A percentile compares a stretch with the other conserved stretches of the same genome.
Evolutionary conservation across 192 early-diverging fungal genomes (phyloP).

Genomic region (Rhizophagus sp.): DNA sequence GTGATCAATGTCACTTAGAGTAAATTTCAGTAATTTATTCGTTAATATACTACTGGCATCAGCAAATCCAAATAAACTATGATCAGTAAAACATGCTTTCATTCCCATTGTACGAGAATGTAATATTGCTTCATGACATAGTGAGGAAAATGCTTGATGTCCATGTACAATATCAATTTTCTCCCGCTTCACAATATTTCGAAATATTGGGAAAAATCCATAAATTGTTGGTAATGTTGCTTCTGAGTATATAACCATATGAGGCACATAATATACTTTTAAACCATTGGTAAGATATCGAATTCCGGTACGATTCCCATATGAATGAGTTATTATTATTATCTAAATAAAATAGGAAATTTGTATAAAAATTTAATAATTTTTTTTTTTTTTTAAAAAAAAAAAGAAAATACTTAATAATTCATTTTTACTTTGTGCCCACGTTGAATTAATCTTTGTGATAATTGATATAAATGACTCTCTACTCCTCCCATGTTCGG

Average conservation of each 20-base stretch:
- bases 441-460: slow-evolving; percentile 82
- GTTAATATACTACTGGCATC: slow-evolving; percentile 89
- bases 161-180: slow-evolving; percentile 95
- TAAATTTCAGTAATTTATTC: slow-evolving; percentile 97
- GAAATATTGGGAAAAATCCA: slow-evolving; percentile 88
- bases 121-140: slow-evolving; percentile 95
- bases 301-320: slow-evolving; percentile 79
- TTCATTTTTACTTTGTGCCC: slow-evolving; percentile 79
- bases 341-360: slow-evolving; percentile 48
- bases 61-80: slow-evolving; percentile 96
- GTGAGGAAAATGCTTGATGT: slow-evolving; percentile 90
- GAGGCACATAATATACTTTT: slow-evolving; percentile 95
- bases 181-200: slow-evolving; percentile 89
- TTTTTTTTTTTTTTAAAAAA: no score
- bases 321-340: slow-evolving; percentile 91
- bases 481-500: slow-evolving; percentile 97
- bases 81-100: slow-evolving; percentile 93
- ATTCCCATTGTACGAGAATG: slow-evolving; percentile 96
- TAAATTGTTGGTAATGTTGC: slow-evolving; percentile 91
- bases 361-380: background rate
- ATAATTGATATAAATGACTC: slow-evolving; percentile 88
- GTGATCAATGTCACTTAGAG: slow-evolving; percentile 94
- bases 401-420: background rate
- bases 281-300: slow-evolving; percentile 90
- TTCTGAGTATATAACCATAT: slow-evolving; percentile 79